Evolutionary conservation across 257 asterid genomes (phyloP).

Genomic region (Gentiana straminea): DNA sequence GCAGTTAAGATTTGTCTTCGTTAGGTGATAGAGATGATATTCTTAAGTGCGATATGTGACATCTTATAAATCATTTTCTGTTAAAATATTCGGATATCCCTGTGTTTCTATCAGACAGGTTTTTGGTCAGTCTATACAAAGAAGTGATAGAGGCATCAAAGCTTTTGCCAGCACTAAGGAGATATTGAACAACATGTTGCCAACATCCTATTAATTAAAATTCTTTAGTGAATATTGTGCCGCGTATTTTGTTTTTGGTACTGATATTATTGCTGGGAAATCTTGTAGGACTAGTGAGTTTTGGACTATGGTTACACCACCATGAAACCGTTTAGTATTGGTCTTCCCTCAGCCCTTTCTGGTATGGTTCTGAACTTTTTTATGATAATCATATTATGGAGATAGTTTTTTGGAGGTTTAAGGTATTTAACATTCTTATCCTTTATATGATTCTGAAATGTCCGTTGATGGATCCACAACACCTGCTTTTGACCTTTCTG

Average conservation of each 20-base stretch:
- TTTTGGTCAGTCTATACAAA: slow-evolving; percentile 17
- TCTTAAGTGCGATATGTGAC: not conserved
- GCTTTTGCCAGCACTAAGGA: not conserved
- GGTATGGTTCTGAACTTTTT: slow-evolving; percentile 30
- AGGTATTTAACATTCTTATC: slow-evolving; percentile 1
- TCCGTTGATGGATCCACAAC: not conserved
- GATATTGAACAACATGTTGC: slow-evolving; percentile 6
- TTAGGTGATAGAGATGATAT: no score
- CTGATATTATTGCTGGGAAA: slow-evolving; percentile 25
- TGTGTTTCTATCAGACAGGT: slow-evolving; percentile 43
- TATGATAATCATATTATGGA: slow-evolving; percentile 11
- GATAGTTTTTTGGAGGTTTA: slow-evolving; percentile 10
- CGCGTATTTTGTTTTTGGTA: slow-evolving; percentile 16
- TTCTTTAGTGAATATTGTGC: not conserved
- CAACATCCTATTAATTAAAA: slow-evolving; percentile 6
- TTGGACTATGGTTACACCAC: slow-evolving; percentile 39
- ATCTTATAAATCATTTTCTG: slow-evolving; percentile 13
- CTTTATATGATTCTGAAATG: not conserved
- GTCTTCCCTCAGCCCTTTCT: slow-evolving; percentile 36
- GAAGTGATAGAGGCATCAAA: slow-evolving; percentile 30
- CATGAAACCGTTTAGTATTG: slow-evolving; percentile 35
- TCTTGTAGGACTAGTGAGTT: slow-evolving; percentile 33
- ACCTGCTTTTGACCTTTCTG: not conserved
- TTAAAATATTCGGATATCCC: slow-evolving; percentile 27
- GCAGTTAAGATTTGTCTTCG: no score